phyloP scores from a whole-genome alignment of 73 alveolate genomes.

The Blepharisma stoltei region DNA sequence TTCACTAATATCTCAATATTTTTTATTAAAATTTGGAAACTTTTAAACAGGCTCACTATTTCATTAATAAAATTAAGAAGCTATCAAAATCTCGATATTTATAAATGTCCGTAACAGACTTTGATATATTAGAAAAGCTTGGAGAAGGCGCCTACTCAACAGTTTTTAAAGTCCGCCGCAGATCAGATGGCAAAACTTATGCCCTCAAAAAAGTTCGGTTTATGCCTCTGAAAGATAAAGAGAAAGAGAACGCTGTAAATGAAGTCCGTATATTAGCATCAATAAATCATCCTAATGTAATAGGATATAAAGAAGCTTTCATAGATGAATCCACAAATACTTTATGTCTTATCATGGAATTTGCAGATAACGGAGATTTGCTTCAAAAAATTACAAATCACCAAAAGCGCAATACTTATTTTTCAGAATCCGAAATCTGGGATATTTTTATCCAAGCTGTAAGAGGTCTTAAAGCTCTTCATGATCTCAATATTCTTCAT shows the following conservation, averaged over 20 bases:
- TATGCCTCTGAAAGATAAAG: conserved; percentile 35
- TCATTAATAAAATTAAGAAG: too few relatives aligned
- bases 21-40: too few relatives aligned
- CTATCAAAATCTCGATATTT: not conserved
- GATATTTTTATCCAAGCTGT: conserved; percentile 44
- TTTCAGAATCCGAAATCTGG: conserved; percentile 87
- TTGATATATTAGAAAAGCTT: conserved; percentile 41
- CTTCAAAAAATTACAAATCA: conserved; percentile 65
- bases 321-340: conserved; percentile 52
- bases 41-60: too few relatives aligned
- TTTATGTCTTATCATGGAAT: conserved; percentile 93
- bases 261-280: conserved; percentile 55
- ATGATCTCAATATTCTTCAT: conserved; percentile 57
- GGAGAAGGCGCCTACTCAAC: conserved; percentile 51
- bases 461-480: conserved; percentile 53
- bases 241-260: conserved; percentile 54
- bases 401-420: conserved; percentile 70
- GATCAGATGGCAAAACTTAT: conserved; percentile 38
- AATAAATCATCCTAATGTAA: conserved; percentile 38
- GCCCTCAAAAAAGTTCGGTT: conserved; percentile 53
- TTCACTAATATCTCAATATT: too few relatives aligned
- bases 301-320: conserved; percentile 56
- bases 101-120: conserved; percentile 35
- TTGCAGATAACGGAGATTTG: conserved; percentile 91
- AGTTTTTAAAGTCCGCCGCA: conserved; percentile 40